A percentile compares a stretch with the other conserved stretches of the same genome.
These are phyloP conservation scores for Medicago lupulina DNA, from an alignment of 306 rosid genomes.

Conservation along the genomic window DNA sequence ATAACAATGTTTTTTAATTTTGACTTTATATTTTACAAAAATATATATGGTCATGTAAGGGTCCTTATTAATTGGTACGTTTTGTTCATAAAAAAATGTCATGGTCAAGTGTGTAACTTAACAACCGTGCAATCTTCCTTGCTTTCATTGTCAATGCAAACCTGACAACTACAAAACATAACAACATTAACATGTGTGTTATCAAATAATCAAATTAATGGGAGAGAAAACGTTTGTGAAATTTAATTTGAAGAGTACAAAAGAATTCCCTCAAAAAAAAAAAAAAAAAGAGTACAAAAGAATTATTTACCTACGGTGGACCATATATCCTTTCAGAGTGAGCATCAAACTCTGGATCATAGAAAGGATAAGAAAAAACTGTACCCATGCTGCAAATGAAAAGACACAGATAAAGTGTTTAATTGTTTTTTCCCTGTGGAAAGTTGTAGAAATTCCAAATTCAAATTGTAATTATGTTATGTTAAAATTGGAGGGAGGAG, in stretches of 20 bases:
- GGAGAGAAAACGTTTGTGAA: too few species aligned
- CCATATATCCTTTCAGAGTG: slow-evolving; percentile 72
- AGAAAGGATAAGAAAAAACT: slow-evolving; percentile 28
- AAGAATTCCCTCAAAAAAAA: too few species aligned
- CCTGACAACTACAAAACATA: slow-evolving; percentile 58
- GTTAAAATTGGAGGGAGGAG: too few species aligned
- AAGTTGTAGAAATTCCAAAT: too few species aligned
- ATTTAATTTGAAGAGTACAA: not conserved
- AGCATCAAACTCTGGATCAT: slow-evolving; percentile 44
- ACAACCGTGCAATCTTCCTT: slow-evolving; percentile 72
- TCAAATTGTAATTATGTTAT: too few species aligned
- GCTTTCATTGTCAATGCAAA: slow-evolving; percentile 70
- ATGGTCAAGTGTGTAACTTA: slow-evolving; percentile 48
- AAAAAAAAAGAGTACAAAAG: slow-evolving; percentile 9
- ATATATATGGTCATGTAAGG: too few species aligned
- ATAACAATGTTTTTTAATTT: too few species aligned
- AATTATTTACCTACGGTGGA: slow-evolving; percentile 58
- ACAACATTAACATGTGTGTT: slow-evolving; percentile 1
- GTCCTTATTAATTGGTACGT: too few species aligned
- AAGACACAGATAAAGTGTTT: not conserved
- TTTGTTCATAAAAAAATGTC: too few species aligned
- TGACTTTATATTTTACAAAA: too few species aligned
- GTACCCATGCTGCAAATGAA: slow-evolving; percentile 56
- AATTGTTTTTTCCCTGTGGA: too few species aligned
- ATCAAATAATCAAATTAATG: not conserved